Conservation (phyloP, 2,329 filamentous ascomycete genomes). For the Coniella lustricola region DNA sequence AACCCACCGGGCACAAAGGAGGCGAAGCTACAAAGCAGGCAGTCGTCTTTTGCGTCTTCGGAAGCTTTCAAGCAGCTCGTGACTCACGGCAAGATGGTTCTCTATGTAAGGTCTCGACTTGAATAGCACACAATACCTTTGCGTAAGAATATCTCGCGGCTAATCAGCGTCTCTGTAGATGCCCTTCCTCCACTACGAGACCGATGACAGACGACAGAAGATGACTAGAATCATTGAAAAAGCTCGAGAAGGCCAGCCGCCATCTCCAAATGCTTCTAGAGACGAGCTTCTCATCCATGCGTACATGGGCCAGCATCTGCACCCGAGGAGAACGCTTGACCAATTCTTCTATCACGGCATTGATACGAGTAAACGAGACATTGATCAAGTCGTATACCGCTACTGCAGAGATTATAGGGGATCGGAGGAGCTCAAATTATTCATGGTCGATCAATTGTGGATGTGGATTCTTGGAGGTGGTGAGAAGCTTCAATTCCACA, state of each 20-base stretch:
- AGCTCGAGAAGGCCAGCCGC: slow-evolving; percentile 26
- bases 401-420: slow-evolving; percentile 34
- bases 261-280: slow-evolving; percentile 21
- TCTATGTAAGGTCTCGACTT: slow-evolving; percentile 26
- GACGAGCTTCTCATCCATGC: slow-evolving; percentile 42
- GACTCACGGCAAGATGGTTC: slow-evolving; percentile 24
- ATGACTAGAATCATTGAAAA: slow-evolving; percentile 47
- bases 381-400: slow-evolving; percentile 58
- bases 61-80: slow-evolving; percentile 24
- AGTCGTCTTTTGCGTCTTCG: slow-evolving; percentile 18
- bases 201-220: slow-evolving; percentile 42
- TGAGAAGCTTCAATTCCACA: slow-evolving; percentile 7
- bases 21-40: slow-evolving; percentile 17
- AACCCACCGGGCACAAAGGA: slow-evolving; percentile 29
- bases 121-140: background rate
- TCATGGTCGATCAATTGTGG: slow-evolving; percentile 66
- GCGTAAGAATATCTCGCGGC: slow-evolving; percentile 22
- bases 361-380: slow-evolving; percentile 51
- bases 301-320: slow-evolving; percentile 43
- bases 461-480: slow-evolving; percentile 50
- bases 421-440: slow-evolving; percentile 47
- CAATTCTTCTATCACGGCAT: slow-evolving; percentile 61
- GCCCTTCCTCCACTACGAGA: slow-evolving; percentile 61
- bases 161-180: slow-evolving; percentile 34
- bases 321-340: slow-evolving; percentile 56